Percentiles rank a stretch among this genome's conserved stretches.
phyloP scores from a whole-genome alignment of 2,329 filamentous ascomycete genomes.

The Byssothecium circinans region DNA sequence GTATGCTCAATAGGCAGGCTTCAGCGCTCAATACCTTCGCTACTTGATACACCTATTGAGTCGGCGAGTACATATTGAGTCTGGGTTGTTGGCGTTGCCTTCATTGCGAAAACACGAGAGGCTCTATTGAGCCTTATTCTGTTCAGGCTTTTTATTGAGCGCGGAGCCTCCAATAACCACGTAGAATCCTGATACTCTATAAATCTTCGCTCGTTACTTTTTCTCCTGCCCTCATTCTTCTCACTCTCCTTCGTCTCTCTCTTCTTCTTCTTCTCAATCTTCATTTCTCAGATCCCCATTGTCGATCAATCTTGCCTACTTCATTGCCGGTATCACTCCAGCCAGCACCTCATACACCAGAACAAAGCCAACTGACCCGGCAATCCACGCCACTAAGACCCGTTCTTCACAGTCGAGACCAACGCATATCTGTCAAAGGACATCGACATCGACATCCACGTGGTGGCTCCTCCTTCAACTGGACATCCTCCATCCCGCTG shows the following conservation, averaged over 20 bases:
- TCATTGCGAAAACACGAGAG: not conserved
- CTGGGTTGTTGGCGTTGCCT: not conserved
- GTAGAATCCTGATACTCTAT: not conserved
- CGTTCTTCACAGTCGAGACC: not conserved
- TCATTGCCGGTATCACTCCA: not conserved
- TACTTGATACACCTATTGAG: constrained; percentile 3
- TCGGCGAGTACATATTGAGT: not conserved
- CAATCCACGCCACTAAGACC: not conserved
- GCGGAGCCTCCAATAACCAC: not conserved
- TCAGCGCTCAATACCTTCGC: constrained; percentile 9
- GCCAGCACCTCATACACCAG: not conserved
- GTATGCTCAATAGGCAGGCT: not conserved
- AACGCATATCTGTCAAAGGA: not conserved
- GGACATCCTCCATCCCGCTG: not conserved
- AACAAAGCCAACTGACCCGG: not conserved
- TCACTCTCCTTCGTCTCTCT: not conserved
- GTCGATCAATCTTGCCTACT: not conserved
- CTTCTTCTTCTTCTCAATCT: not conserved
- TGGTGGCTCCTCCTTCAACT: not conserved
- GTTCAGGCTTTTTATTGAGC: not conserved
- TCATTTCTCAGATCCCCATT: not conserved
- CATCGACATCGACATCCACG: not conserved
- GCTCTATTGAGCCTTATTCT: constrained; percentile 17
- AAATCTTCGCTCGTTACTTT: not conserved
- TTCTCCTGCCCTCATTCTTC: not conserved